Evolutionary conservation across 2,329 filamentous ascomycete genomes (phyloP).

Genomic region (Fusarium dimerum): DNA sequence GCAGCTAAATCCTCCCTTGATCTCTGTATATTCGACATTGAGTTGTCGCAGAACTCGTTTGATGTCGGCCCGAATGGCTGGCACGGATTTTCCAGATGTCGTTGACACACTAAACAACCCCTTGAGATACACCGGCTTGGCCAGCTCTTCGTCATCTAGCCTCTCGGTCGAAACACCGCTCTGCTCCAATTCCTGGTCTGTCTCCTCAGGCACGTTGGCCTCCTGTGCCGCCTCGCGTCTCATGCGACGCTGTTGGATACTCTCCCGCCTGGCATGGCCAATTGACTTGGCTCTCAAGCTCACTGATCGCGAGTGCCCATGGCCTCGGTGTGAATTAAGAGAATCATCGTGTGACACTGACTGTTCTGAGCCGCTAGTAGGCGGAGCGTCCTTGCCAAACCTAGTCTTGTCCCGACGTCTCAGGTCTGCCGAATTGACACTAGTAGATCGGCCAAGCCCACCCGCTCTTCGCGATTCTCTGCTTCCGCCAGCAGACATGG

Average conservation of each 20-base stretch:
- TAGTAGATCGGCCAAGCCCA: constrained; percentile 81
- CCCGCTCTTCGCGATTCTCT: constrained; percentile 60
- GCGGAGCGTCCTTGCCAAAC: constrained; percentile 64
- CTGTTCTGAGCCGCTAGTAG: constrained; percentile 78
- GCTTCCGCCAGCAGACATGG: constrained; percentile 59
- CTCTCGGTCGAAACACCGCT: constrained; percentile 63
- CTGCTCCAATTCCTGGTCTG: constrained; percentile 72
- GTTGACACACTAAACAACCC: constrained; percentile 97
- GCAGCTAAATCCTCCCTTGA: constrained; percentile 91
- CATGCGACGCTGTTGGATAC: constrained; percentile 82
- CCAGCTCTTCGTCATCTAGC: constrained; percentile 70
- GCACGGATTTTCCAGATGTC: constrained; percentile 86
- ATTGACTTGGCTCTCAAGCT: constrained; percentile 81
- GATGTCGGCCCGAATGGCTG: constrained; percentile 84
- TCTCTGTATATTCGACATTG: constrained; percentile 88
- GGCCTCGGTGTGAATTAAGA: constrained; percentile 52
- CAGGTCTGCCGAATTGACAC: constrained; percentile 86
- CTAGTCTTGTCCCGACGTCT: constrained; percentile 59
- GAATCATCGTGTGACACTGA: constrained; percentile 59
- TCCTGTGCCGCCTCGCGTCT: constrained; percentile 72
- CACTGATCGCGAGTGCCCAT: constrained; percentile 56
- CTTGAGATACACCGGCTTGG: constrained; percentile 94
- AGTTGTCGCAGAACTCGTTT: constrained; percentile 86
- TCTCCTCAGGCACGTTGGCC: constrained; percentile 86
- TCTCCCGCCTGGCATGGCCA: constrained; percentile 85